Percentiles rank a stretch among this genome's conserved stretches.
Conservation (phyloP, 1,284 basidiomycete species). For the Thecaphora frezii region DNA sequence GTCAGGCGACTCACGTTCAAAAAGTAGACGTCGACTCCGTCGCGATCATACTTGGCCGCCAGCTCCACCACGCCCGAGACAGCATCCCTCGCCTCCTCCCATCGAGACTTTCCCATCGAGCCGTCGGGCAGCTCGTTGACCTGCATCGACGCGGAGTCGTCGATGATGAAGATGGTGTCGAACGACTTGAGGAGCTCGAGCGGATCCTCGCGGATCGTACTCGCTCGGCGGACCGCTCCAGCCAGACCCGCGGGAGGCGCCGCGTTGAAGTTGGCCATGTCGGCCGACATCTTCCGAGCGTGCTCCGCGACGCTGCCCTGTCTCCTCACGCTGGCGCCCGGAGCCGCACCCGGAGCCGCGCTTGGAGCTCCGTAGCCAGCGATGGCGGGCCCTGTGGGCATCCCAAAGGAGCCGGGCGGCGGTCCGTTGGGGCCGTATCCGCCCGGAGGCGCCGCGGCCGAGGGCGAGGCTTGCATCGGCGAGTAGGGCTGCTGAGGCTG, state of each 20-base stretch:
- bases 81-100: slow-evolving; percentile 38
- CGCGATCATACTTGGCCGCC: slow-evolving; percentile 30
- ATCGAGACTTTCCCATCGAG: slow-evolving; percentile 13
- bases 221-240: background rate
- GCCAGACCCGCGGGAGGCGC: slow-evolving; percentile 1
- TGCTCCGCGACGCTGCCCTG: too few relatives aligned
- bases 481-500: too few relatives aligned
- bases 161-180: slow-evolving; percentile 41
- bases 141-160: slow-evolving; percentile 40
- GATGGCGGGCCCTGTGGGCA: background rate
- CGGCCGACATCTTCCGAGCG: too few relatives aligned
- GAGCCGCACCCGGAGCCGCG: too few relatives aligned
- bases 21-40: slow-evolving; percentile 47
- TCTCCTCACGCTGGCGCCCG: too few relatives aligned
- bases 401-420: background rate
- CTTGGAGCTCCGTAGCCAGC: too few relatives aligned
- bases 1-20: slow-evolving; percentile 17
- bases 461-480: too few relatives aligned
- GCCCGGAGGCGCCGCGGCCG: too few relatives aligned
- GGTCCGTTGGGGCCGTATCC: too few relatives aligned
- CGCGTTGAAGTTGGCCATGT: background rate
- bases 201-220: slow-evolving; percentile 12
- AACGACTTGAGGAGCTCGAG: slow-evolving; percentile 13
- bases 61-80: slow-evolving; percentile 37
- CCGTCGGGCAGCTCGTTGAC: slow-evolving; percentile 23